These are phyloP conservation scores for Blastocystis sp. DNA, from an alignment of 352 stramenopile genomes.

Conservation along the genomic window DNA sequence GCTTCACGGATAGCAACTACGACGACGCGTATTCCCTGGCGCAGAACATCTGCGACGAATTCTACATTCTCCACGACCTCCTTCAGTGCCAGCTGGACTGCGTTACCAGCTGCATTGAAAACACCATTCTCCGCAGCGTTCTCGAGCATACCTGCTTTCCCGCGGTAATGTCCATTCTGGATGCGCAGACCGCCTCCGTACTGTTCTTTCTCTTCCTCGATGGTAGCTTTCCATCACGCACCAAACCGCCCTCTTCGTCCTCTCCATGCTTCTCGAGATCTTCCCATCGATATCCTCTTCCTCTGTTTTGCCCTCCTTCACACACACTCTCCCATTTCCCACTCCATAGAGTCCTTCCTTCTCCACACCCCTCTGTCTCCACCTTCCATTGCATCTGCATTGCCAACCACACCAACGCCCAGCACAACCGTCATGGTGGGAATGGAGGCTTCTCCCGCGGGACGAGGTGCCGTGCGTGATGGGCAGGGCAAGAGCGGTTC, in stretches of 20 bases:
- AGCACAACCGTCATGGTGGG: not conserved
- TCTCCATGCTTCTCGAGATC: conserved; percentile 15
- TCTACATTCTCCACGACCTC: conserved; percentile 40
- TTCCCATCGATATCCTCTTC: conserved; percentile 36
- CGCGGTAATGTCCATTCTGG: not conserved
- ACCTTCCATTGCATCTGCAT: not conserved
- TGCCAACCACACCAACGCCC: not conserved
- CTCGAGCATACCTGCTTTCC: conserved; percentile 48
- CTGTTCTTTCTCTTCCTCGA: not conserved
- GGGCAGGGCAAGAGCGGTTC: not conserved
- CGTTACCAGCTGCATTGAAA: not conserved
- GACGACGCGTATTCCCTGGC: not conserved
- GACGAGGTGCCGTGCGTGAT: not conserved
- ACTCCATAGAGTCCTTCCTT: conserved; percentile 2
- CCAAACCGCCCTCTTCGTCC: not conserved
- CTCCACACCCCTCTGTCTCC: not conserved
- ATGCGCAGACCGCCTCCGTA: not conserved
- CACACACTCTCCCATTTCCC: not conserved
- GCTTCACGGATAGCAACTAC: not conserved
- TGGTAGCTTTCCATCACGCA: not conserved
- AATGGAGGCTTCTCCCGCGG: not conserved
- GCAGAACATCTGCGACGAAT: conserved; percentile 54
- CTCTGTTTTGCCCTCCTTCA: conserved; percentile 3
- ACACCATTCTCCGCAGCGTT: conserved; percentile 3
- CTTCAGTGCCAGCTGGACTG: not conserved